phyloP scores from a whole-genome alignment of 1,284 basidiomycete genomes.

The Rhodotorula sp. region DNA sequence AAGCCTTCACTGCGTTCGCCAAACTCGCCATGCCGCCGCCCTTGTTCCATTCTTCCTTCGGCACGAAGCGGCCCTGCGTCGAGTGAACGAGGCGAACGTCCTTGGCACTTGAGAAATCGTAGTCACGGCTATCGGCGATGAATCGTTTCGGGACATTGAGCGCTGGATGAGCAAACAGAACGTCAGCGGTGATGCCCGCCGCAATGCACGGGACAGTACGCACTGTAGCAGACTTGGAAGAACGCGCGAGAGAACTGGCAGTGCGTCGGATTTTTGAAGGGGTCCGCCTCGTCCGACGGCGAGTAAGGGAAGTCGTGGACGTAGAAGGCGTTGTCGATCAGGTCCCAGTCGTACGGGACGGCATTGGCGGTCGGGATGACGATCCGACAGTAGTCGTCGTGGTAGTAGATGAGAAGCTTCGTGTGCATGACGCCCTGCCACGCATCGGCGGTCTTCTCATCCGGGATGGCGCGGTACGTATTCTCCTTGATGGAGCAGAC shows the following conservation, averaged over 20 bases:
- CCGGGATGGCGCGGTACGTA: conserved; percentile 13
- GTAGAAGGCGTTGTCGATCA: conserved; percentile 41
- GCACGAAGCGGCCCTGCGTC: conserved; percentile 18
- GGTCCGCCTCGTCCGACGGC: neutral
- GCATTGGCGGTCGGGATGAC: conserved; percentile 38
- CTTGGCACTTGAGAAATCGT: conserved; percentile 24
- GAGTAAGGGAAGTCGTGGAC: conserved; percentile 37
- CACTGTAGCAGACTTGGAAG: conserved; percentile 14
- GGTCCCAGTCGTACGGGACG: conserved; percentile 31
- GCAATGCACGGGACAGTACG: neutral
- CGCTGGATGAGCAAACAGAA: neutral
- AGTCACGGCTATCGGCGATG: neutral
- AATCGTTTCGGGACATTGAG: conserved; percentile 22
- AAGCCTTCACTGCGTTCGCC: conserved; percentile 21
- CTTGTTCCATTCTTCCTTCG: neutral
- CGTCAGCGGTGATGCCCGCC: neutral
- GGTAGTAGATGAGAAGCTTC: conserved; percentile 34
- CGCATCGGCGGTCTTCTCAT: too few species aligned
- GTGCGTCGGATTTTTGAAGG: conserved; percentile 31
- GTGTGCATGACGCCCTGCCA: conserved; percentile 24
- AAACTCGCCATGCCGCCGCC: conserved; percentile 33
- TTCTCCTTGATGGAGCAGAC: conserved; percentile 6
- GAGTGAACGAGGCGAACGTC: conserved; percentile 29
- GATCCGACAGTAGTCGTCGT: conserved; percentile 29
- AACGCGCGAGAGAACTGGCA: conserved; percentile 28